Evolutionary conservation across 2,329 filamentous ascomycete genomes (phyloP), one percentile per base, ranked within the genome.

Genomic region (Huntiella abstrusa): DNA sequence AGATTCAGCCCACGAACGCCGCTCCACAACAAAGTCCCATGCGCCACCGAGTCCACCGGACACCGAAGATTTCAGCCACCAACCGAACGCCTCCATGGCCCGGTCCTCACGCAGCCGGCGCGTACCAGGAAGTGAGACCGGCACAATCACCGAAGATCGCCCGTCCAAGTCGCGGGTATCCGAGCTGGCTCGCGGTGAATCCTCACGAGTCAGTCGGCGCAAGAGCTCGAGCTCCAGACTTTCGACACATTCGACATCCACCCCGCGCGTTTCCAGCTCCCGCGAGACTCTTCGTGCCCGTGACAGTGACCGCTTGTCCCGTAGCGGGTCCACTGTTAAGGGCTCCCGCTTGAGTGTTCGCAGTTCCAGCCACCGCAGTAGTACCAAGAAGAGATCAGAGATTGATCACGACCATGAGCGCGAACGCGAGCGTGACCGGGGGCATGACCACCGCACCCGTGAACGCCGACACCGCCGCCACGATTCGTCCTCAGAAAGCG

Each of bases 41-140:
- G 68, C 62, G 54, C 69, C 75, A n/a, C 74, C 73, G 2, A 79
- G 70, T 46, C 75, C 75, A 1, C 75, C 75, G 1, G 75, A 77
- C 52, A 80, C 75, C 3, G 75, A 77, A 49, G 52, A 77, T 13
- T 71, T 71, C 2, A 65, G 62, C 10, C 43, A 43, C 11, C 45
- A 49, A 15, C 43, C 39, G 11, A 33, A 34, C 12, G 40, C 39
- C 12, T 46, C 43, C 11, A 35, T 37, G 4, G 38, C 41, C 22
- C 47, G 47, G 12, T 41, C 47, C 7, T 49, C 43, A 4, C 47
- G 47, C 7, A 49, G 39, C 32, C 43, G 43, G 34, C 43, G 47
- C 32, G 37, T 48, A 11, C 36, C 36, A 15, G 45, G 32, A 19
- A 49, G 43, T 16, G 47, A 49, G 28, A 40, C 39, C 16, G 43